These are phyloP conservation scores for Phaeomoniella chlamydospora DNA, from an alignment of 2,329 filamentous ascomycete species.

Conservation along the genomic window DNA sequence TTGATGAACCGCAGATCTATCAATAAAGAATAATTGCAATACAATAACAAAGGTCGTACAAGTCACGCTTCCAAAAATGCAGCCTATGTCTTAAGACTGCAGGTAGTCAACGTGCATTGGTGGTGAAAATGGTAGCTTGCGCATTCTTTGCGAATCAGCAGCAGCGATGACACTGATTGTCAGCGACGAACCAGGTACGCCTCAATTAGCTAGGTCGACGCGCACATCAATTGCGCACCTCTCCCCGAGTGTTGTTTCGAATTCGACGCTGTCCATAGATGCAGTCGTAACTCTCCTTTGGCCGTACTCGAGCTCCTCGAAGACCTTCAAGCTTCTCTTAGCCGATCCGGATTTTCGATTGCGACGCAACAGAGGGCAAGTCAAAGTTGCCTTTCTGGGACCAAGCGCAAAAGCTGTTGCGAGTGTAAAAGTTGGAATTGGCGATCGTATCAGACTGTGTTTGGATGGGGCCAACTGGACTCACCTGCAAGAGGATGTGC, in stretches of 20 bases:
- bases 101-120: too few relatives aligned
- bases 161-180: neutral
- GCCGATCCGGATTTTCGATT: constrained; percentile 74
- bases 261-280: constrained; percentile 31
- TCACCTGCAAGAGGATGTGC: constrained; percentile 33
- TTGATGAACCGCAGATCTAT: too few relatives aligned
- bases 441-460: constrained; percentile 57
- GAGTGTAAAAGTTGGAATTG: constrained; percentile 55
- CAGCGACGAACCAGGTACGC: neutral
- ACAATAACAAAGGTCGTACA: too few relatives aligned
- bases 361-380: constrained; percentile 62
- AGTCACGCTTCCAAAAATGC: too few relatives aligned
- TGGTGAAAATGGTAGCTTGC: too few relatives aligned
- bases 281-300: constrained; percentile 75
- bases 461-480: constrained; percentile 56
- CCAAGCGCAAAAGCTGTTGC: constrained; percentile 56
- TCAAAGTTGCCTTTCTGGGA: constrained; percentile 62
- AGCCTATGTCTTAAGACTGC: too few relatives aligned
- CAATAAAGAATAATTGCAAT: too few relatives aligned
- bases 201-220: neutral
- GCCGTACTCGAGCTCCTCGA: constrained; percentile 73
- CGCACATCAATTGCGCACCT: constrained; percentile 24
- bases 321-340: constrained; percentile 62
- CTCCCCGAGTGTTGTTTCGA: constrained; percentile 17
- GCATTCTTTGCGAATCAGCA: too few relatives aligned